phyloP scores from a whole-genome alignment of 257 asterid genomes.

The Solanum neorickii region DNA sequence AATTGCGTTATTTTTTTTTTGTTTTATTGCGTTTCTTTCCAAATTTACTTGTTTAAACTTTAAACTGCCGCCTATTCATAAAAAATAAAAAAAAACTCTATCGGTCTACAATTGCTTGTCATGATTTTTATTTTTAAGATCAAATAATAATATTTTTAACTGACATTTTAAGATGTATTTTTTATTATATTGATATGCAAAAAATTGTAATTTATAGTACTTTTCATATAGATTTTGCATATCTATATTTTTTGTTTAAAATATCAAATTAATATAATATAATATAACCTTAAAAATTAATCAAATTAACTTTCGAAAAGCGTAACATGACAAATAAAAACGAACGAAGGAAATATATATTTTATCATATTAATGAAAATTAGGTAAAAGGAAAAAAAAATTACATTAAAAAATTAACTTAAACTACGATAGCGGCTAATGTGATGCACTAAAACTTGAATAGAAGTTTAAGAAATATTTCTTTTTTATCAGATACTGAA shows the following conservation, averaged over 20 bases:
- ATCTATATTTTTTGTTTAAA: too few species aligned
- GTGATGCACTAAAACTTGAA: background rate
- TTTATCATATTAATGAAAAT: background rate
- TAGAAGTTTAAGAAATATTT: background rate
- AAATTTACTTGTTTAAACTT: background rate
- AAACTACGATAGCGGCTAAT: background rate
- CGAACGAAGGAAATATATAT: accelerated
- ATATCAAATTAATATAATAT: too few species aligned
- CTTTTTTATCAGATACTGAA: background rate
- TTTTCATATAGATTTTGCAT: too few species aligned
- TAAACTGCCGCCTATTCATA: background rate
- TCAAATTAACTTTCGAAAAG: too few species aligned
- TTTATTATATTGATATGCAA: too few species aligned
- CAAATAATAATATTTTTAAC: accelerated
- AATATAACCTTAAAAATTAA: too few species aligned
- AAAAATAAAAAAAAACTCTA: too few species aligned
- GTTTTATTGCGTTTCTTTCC: background rate
- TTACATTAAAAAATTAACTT: background rate
- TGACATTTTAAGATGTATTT: too few species aligned
- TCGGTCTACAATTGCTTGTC: too few species aligned
- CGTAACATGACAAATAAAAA: too few species aligned
- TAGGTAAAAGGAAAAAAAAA: background rate
- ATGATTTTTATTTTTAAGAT: too few species aligned
- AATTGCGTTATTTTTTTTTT: background rate
- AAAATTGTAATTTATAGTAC: too few species aligned